phyloP scores from a whole-genome alignment of 106 monocot genomes.

The Dioscorea dumetorum region DNA sequence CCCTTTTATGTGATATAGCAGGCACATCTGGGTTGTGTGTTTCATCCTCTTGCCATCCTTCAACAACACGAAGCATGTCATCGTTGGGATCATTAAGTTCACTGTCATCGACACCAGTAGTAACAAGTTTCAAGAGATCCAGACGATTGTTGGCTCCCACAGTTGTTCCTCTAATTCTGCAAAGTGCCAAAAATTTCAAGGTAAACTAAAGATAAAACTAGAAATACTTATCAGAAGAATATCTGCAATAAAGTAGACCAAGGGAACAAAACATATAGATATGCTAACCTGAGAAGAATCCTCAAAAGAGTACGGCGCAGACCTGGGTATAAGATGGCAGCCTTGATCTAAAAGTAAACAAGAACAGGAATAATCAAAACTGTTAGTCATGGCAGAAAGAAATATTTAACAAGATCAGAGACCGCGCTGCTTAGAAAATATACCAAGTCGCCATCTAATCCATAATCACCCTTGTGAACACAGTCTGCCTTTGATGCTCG shows the following conservation, averaged over 20 bases:
- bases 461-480: slow-evolving; percentile 77
- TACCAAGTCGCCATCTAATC: slow-evolving; percentile 54
- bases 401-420: neutral
- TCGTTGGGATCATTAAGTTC: slow-evolving; percentile 42
- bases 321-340: slow-evolving; percentile 67
- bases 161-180: slow-evolving; percentile 77
- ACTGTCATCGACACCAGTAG: slow-evolving; percentile 63
- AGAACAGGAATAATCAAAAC: neutral
- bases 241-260: neutral
- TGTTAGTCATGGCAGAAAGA: neutral
- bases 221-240: neutral
- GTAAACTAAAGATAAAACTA: neutral
- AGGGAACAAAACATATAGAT: neutral
- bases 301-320: slow-evolving; percentile 57
- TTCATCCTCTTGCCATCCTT: slow-evolving; percentile 80
- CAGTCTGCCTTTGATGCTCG: slow-evolving; percentile 57
- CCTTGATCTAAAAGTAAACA: slow-evolving; percentile 40
- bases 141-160: slow-evolving; percentile 81
- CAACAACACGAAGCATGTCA: slow-evolving; percentile 47
- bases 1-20: slow-evolving; percentile 79
- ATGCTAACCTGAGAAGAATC: slow-evolving; percentile 64
- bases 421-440: neutral
- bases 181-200: neutral
- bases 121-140: slow-evolving; percentile 67
- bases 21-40: slow-evolving; percentile 91